Evolutionary conservation across 768 basidiomycete species (phyloP).

Genomic region (Agaricus subrufescens): DNA sequence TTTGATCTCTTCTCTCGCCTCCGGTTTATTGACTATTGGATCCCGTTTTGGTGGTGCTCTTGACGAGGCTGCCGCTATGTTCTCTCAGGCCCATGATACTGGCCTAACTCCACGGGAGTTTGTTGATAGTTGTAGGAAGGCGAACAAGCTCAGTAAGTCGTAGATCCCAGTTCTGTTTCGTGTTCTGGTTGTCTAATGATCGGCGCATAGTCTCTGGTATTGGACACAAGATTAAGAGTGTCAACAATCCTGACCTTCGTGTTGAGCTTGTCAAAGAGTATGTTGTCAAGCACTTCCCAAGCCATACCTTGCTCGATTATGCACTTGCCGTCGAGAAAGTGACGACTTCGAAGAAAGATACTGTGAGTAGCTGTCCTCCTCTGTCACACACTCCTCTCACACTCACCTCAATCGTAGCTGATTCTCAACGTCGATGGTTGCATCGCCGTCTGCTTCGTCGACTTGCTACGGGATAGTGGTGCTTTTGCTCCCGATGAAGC

Average conservation of each 20-base stretch:
- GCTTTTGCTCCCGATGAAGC: conserved; percentile 96
- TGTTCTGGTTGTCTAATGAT: conserved; percentile 5
- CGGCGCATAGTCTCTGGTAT: conserved; percentile 78
- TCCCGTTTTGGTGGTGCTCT: conserved; percentile 98
- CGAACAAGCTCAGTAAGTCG: conserved; percentile 84
- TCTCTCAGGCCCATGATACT: conserved; percentile 85
- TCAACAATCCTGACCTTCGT: conserved; percentile 92
- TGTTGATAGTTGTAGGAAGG: conserved; percentile 89
- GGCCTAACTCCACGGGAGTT: conserved; percentile 98
- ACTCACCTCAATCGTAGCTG: conserved; percentile 38
- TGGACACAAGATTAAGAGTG: conserved; percentile 99
- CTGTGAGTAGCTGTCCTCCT: conserved; percentile 39
- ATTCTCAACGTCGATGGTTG: conserved; percentile 97
- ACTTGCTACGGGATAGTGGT: conserved; percentile 85
- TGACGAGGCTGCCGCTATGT: conserved; percentile 95
- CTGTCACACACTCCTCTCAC: background rate
- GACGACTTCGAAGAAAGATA: conserved; percentile 97
- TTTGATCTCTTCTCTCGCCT: conserved; percentile 91
- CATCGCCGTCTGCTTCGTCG: conserved; percentile 95
- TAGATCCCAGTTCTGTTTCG: background rate
- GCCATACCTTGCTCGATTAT: conserved; percentile 88
- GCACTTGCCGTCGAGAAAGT: conserved; percentile 97
- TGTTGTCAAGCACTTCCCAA: conserved; percentile 93
- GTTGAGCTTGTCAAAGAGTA: conserved; percentile 96
- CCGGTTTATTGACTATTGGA: conserved; percentile 96